These are phyloP conservation scores for Comarum palustre DNA, from an alignment of 306 rosid species.

Conservation along the genomic window DNA sequence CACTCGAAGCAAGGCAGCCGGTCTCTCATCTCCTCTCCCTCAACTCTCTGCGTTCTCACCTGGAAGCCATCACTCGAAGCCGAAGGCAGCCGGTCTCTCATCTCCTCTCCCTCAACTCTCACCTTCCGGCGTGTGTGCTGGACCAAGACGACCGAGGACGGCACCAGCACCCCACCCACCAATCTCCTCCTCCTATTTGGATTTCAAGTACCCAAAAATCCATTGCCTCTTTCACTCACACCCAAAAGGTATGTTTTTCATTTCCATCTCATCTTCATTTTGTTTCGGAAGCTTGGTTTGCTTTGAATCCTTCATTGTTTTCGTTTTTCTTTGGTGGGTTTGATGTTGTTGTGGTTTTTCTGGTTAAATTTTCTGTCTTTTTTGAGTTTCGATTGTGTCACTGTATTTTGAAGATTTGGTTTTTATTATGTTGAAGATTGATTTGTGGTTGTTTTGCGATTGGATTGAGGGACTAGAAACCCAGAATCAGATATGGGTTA, in stretches of 20 bases:
- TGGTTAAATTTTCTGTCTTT: neutral
- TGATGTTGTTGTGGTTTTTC: neutral
- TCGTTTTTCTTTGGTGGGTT: slow-evolving; percentile 12
- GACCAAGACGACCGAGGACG: slow-evolving; percentile 4
- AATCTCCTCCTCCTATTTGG: slow-evolving; percentile 1
- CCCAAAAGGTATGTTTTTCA: neutral
- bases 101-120: no score
- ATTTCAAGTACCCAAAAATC: neutral
- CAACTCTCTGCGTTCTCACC: no score
- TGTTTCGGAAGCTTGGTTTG: neutral
- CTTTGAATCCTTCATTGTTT: neutral
- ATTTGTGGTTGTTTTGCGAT: slow-evolving; percentile 10
- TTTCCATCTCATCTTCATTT: neutral
- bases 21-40: no score
- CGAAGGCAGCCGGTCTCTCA: no score
- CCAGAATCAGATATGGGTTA: neutral
- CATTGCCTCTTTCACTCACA: neutral
- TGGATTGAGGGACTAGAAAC: neutral
- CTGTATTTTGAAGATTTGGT: slow-evolving; percentile 13
- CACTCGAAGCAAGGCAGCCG: no score
- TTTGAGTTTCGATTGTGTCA: slow-evolving; percentile 13
- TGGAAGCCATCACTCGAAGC: no score
- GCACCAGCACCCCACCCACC: slow-evolving; percentile 8
- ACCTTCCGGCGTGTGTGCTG: no score
- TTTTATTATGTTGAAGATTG: slow-evolving; percentile 13